Evolutionary conservation across 2,329 filamentous ascomycete species (phyloP).

Genomic region (Aspergillus eucalypticola): DNA sequence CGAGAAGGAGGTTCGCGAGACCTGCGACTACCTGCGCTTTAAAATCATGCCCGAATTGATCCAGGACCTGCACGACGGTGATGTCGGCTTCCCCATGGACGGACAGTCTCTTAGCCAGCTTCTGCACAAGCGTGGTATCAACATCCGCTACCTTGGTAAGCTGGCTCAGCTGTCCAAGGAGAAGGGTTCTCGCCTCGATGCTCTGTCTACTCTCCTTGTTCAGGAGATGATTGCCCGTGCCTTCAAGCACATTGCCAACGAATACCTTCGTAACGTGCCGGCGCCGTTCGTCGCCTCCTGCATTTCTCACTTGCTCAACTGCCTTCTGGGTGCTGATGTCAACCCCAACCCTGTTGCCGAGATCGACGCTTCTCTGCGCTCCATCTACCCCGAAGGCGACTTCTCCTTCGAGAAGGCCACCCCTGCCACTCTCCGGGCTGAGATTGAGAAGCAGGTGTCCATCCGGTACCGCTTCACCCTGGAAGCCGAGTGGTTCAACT

Average conservation of each 20-base stretch:
- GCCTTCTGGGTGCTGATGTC: constrained; percentile 74
- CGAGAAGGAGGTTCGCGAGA: constrained; percentile 82
- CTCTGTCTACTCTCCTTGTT: constrained; percentile 72
- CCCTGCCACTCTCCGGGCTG: constrained; percentile 67
- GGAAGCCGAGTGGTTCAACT: constrained; percentile 64
- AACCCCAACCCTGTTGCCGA: constrained; percentile 78
- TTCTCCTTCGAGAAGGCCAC: constrained; percentile 78
- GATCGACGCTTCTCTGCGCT: constrained; percentile 70
- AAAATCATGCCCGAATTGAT: constrained; percentile 82
- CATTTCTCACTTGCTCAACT: constrained; percentile 87
- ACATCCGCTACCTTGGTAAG: constrained; percentile 91
- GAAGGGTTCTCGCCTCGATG: constrained; percentile 70
- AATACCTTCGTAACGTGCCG: constrained; percentile 76
- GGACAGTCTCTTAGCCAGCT: constrained; percentile 86
- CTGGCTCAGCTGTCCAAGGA: constrained; percentile 69
- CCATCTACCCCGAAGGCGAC: constrained; percentile 78
- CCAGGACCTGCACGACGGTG: constrained; percentile 83
- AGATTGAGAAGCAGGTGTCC: constrained; percentile 70
- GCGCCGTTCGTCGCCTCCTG: constrained; percentile 77
- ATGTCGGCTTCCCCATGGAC: constrained; percentile 98
- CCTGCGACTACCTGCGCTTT: constrained; percentile 74
- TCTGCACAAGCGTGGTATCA: constrained; percentile 95
- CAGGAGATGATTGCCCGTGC: constrained; percentile 95
- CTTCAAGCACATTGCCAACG: constrained; percentile 88
- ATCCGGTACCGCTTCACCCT: constrained; percentile 77